Percentiles rank a stretch among this genome's conserved stretches.
Evolutionary conservation across 2,329 filamentous ascomycete genomes (phyloP).

Genomic region (Colletotrichum horii): DNA sequence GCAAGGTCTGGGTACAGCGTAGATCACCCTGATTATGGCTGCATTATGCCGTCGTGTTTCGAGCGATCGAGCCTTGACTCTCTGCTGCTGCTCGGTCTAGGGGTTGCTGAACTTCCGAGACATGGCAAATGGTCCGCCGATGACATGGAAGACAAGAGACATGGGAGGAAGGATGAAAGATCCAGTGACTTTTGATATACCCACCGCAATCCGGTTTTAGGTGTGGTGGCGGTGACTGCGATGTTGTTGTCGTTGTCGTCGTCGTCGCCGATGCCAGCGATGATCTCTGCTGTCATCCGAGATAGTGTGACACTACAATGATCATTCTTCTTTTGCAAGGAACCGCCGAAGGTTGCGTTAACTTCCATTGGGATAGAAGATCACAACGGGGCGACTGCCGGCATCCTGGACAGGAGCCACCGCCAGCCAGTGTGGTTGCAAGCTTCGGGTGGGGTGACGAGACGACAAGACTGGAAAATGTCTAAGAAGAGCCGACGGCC

Average conservation of each 20-base stretch:
- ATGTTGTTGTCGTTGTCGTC: not conserved
- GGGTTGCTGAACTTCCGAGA: not conserved
- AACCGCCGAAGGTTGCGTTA: not conserved
- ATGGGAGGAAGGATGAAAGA: not conserved
- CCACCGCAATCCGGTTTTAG: not conserved
- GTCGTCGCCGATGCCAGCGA: not conserved
- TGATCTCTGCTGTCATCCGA: not conserved
- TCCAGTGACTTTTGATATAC: not conserved
- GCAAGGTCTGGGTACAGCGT: not conserved
- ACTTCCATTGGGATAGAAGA: not conserved
- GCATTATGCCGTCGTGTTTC: slow-evolving; percentile 7
- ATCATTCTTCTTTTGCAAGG: not conserved
- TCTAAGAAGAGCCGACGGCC: not conserved
- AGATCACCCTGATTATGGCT: not conserved
- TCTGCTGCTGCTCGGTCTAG: not conserved
- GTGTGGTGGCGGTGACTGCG: not conserved
- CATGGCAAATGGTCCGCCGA: not conserved
- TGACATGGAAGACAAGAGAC: not conserved
- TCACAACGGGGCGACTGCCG: not conserved
- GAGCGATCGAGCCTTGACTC: slow-evolving; percentile 1
- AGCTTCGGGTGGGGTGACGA: not conserved
- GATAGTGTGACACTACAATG: not conserved
- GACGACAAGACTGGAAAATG: not conserved
- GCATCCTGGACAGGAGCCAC: not conserved
- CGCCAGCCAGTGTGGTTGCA: not conserved